Base-by-base conservation (phyloP, 1,139 yeast genomes). In the Kurtzmaniella quercitrusa region DNA sequence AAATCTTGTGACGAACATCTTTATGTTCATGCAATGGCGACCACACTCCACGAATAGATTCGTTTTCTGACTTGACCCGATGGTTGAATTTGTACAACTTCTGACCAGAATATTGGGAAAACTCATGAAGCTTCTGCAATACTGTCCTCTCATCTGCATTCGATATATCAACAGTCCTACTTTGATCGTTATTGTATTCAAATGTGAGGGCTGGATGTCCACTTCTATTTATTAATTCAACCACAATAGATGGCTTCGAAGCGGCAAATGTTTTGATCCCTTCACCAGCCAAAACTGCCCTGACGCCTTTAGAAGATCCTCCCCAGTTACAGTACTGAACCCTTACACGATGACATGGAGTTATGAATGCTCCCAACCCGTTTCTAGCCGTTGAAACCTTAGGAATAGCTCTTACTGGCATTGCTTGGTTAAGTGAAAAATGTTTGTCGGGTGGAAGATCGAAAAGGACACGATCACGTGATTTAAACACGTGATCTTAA, bases 21-120 rank as follows among this genome's bases (percentile, higher is more conserved):
- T 86, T 84, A 48, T 81, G 82, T 43, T 77, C 81, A 61, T 93
- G 97, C 72, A 93, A 75, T 45, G 98, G 98, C 41, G 97, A 89
- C 98, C 99, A 93, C 43, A 93, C 75, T 57, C 98, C 99, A 75
- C 99, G 85, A 15, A 93, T 93, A 42, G 95, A 84, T 48, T 79
- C 80, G 62, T 91, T 93, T 48, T 75, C 65, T 38, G 95, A 84
- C 62, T 81, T 77, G 37, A 93, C 98, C 53, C 85, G 84, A 52
- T 85, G 82, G 62, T 73, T 73, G 57, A 54, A 70, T 53, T 72
- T 73, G 61, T 69, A 66, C 46, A 69, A 63, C 10, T 62, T 61
- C 43, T 65, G 63, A 38, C 77, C 78, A 44, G 70, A 62, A 47
- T 68, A 58, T 55, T 68, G 75, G 43, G 68, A 57, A 53, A 59